Conservation (phyloP, 352 stramenopile genomes). For the Globisporangium yorkense region DNA sequence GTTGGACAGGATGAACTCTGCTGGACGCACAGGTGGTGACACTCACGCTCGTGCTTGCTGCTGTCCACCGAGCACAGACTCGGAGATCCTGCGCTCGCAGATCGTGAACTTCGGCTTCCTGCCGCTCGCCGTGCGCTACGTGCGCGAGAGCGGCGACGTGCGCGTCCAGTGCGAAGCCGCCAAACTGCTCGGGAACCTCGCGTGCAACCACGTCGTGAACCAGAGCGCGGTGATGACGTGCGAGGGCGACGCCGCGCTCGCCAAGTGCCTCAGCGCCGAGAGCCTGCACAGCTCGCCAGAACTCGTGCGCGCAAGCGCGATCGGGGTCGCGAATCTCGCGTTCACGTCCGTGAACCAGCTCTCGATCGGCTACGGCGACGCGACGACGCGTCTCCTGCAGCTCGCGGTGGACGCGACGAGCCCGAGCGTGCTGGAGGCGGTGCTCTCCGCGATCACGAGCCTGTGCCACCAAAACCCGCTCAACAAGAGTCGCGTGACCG, state of each 20-base stretch:
- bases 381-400: conserved; percentile 53
- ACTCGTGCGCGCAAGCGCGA: conserved; percentile 41
- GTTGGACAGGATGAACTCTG: neutral
- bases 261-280: conserved; percentile 19
- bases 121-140: conserved; percentile 38
- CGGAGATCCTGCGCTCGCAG: conserved; percentile 65
- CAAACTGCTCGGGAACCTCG: conserved; percentile 63
- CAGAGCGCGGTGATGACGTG: conserved; percentile 58
- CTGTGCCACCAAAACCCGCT: conserved; percentile 57
- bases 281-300: conserved; percentile 24
- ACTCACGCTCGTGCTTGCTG: neutral
- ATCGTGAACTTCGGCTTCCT: conserved; percentile 55
- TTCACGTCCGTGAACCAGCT: conserved; percentile 69
- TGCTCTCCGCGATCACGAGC: conserved; percentile 35
- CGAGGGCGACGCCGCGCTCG: conserved; percentile 44
- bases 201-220: conserved; percentile 64
- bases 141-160: conserved; percentile 30
- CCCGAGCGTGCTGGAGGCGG: conserved; percentile 39
- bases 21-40: too few relatives aligned
- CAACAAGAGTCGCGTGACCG: conserved; percentile 54
- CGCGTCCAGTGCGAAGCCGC: conserved; percentile 45
- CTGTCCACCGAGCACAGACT: conserved; percentile 28
- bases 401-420: conserved; percentile 47
- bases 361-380: conserved; percentile 66
- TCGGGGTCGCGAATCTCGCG: conserved; percentile 58